A percentile compares a stretch with the other conserved stretches of the same genome.
These are phyloP conservation scores for Salisapilia sapeloensis DNA, from an alignment of 352 stramenopile species.

Conservation along the genomic window DNA sequence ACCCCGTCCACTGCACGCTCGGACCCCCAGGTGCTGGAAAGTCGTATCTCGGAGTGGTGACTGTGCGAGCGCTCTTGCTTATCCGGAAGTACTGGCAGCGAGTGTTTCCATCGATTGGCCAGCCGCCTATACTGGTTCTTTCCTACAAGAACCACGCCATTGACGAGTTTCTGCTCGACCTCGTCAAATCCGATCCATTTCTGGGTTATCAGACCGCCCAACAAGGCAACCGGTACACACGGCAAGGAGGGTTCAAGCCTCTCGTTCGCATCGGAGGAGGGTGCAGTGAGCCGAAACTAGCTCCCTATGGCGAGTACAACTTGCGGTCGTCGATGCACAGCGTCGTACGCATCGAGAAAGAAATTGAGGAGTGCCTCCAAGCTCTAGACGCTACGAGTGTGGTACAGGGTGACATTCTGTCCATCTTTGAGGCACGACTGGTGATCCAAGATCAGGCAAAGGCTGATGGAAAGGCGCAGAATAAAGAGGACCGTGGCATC, in stretches of 20 bases:
- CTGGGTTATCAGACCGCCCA: conserved; percentile 9
- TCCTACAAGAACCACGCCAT: conserved; percentile 84
- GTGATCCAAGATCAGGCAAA: too few species aligned
- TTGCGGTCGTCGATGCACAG: too few species aligned
- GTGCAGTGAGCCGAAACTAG: conserved; percentile 35
- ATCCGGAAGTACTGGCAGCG: conserved; percentile 56
- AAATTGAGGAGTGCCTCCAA: not conserved
- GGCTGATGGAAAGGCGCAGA: too few species aligned
- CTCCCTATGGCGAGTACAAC: conserved; percentile 19
- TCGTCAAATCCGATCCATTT: conserved; percentile 31
- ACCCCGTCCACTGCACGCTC: conserved; percentile 77
- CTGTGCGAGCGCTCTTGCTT: conserved; percentile 63
- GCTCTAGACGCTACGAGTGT: too few species aligned
- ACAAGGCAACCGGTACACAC: too few species aligned
- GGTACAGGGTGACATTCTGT: too few species aligned
- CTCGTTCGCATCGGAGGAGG: conserved; percentile 50
- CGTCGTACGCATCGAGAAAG: conserved; percentile 1
- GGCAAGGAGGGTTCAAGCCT: conserved; percentile 19
- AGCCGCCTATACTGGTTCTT: conserved; percentile 64
- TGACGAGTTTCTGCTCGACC: conserved; percentile 70
- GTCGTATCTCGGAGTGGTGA: conserved; percentile 76
- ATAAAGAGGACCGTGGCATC: too few species aligned
- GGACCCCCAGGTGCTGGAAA: conserved; percentile 80
- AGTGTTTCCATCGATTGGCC: conserved; percentile 36
- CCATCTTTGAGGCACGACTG: too few species aligned